Base-by-base conservation (phyloP, 2,329 filamentous ascomycete genomes). In the Leptographium lundbergii region DNA sequence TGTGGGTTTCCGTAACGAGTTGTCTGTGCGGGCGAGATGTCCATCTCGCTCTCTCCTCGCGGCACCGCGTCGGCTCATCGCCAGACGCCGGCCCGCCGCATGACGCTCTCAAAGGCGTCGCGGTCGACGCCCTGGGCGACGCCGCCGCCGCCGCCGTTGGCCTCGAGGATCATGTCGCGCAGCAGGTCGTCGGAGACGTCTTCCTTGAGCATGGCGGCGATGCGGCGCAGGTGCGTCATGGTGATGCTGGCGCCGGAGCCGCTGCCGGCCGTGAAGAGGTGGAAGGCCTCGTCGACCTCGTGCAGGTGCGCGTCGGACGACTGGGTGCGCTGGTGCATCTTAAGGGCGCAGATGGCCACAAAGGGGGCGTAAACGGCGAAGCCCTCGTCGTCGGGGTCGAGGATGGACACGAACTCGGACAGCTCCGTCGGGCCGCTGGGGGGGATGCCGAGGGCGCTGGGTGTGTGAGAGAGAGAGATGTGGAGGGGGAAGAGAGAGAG, bases 121-220 rank as follows among this genome's bases (percentile, higher is more conserved):
- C 85, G 76, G 48, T 77, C 82, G 11, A 95, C 92, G 9, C 88
- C 89, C 59, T 77, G 80, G 45, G 77, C 81, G 13, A 88, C 80
- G 19, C 87, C 86, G 4, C 80, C 83, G 1, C 89, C 83, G 1
- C 89, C 90, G 3, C 88, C 89, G 71, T 95, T 96, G 55, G 92
- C 94, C 77, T 97, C 92, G 55, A 91, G 75, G 60, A 99, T 87
- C 94, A 99, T 99, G 75, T 96, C 91, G 74, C 82, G 84, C 68
- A 99, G 74, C 68, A 95, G 73, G 55, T 89, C 86, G 67, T 97
- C 65, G n/a, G 59, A 27, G 11, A 66, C 94, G 62, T 86, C 89
- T 73, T 96, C 90, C 72, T 90, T 89, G 66, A 99, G 74, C 66
- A 89, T 82, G 65, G 82, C 84, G 50, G 91, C 91, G 58, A 96